phyloP scores from a whole-genome alignment of 2,329 filamentous ascomycete species.

The Stachybotrys elegans region DNA sequence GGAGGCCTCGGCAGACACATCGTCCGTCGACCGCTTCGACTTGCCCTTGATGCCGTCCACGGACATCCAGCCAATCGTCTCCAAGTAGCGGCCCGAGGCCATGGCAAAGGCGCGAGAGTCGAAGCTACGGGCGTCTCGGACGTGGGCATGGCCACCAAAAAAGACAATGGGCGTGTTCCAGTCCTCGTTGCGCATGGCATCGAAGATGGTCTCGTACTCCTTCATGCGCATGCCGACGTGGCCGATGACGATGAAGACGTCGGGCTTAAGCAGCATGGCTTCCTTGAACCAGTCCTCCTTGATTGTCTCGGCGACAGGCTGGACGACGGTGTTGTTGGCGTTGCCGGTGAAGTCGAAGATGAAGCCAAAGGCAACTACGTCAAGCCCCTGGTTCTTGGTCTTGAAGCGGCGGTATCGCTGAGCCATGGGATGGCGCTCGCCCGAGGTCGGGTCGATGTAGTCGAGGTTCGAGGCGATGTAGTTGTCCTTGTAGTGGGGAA shows the following conservation, averaged over 20 bases:
- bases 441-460: conserved; percentile 69
- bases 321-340: conserved; percentile 83
- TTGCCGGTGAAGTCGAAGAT: conserved; percentile 91
- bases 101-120: conserved; percentile 74
- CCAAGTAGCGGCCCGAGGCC: conserved; percentile 87
- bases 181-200: conserved; percentile 68
- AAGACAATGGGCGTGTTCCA: conserved; percentile 85
- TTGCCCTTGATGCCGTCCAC: conserved; percentile 54
- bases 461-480: conserved; percentile 94
- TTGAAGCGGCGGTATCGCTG: conserved; percentile 83
- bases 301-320: conserved; percentile 73
- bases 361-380: conserved; percentile 87
- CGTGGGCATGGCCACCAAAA: conserved; percentile 87
- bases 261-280: conserved; percentile 77
- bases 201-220: conserved; percentile 74
- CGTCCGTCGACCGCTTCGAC: conserved; percentile 20
- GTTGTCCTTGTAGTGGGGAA: conserved; percentile 73
- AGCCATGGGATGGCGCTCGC: conserved; percentile 69
- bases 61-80: conserved; percentile 92
- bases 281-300: conserved; percentile 85
- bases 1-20: conserved; percentile 25
- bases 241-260: conserved; percentile 81
- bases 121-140: conserved; percentile 77
- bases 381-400: conserved; percentile 81
- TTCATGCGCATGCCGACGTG: conserved; percentile 78